phyloP scores from a whole-genome alignment of 2,329 filamentous ascomycete species.

The Phialemoniopsis sp. region DNA sequence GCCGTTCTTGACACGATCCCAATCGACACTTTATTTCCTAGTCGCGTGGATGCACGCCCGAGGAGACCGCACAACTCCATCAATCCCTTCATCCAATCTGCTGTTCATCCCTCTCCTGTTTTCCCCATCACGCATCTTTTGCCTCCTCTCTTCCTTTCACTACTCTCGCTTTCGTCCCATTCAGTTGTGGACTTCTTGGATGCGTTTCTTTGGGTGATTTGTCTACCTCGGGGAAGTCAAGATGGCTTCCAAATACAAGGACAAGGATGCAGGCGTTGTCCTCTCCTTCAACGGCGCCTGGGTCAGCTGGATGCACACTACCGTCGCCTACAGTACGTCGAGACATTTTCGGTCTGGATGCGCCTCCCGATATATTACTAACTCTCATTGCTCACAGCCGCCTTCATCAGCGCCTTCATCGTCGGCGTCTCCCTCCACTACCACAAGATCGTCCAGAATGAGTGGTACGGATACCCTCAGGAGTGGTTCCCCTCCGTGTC shows the following conservation, averaged over 20 bases:
- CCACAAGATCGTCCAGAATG: constrained; percentile 95
- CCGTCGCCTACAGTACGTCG: constrained; percentile 71
- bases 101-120: no score
- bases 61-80: no score
- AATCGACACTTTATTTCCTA: no score
- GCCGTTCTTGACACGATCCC: no score
- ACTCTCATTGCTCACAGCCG: constrained; percentile 43
- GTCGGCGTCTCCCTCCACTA: constrained; percentile 83
- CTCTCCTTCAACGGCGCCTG: constrained; percentile 77
- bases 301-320: constrained; percentile 85
- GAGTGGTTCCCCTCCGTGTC: constrained; percentile 98
- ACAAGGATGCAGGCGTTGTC: constrained; percentile 58
- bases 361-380: constrained; percentile 1
- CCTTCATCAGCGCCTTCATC: constrained; percentile 81
- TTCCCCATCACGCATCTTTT: no score
- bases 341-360: neutral
- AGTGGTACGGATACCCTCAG: constrained; percentile 88
- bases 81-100: no score
- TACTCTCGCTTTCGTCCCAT: no score
- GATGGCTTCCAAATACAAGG: constrained; percentile 46
- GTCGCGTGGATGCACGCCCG: no score
- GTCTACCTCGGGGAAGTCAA: no score
- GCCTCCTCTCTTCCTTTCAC: no score
- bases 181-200: no score
- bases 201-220: no score